phyloP scores from a whole-genome alignment of 169 alveolate genomes.

The Plasmodium vivax region DNA sequence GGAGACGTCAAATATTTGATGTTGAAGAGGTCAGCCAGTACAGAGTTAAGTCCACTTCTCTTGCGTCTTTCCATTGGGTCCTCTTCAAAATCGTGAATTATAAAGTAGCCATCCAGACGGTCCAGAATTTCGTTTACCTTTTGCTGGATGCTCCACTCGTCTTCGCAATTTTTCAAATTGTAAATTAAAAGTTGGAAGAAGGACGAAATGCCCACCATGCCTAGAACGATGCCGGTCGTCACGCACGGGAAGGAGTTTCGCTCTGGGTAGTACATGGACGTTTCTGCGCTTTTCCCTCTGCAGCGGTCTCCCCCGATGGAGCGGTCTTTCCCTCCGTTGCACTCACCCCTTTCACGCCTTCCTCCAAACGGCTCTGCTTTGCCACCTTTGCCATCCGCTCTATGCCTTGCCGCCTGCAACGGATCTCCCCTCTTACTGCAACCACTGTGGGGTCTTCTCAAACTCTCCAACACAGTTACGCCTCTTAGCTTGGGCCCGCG shows the following conservation, averaged over 20 bases:
- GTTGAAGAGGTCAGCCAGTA: neutral
- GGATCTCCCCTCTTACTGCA: neutral
- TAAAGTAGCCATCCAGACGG: conserved; percentile 59
- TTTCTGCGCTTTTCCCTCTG: neutral
- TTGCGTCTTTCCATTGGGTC: neutral
- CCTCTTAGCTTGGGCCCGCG: neutral
- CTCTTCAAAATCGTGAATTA: conserved; percentile 16
- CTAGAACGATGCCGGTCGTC: conserved; percentile 23
- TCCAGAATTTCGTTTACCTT: conserved; percentile 34
- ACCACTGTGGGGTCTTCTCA: neutral
- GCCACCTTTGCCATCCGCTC: neutral
- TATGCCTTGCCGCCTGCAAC: neutral
- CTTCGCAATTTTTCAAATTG: conserved; percentile 38
- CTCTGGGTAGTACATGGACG: conserved; percentile 38
- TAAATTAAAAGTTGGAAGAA: conserved; percentile 51
- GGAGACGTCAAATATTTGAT: conserved; percentile 55
- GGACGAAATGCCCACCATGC: conserved; percentile 64
- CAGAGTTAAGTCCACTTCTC: neutral
- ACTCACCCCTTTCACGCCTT: neutral
- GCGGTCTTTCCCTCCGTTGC: neutral
- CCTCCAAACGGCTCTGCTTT: neutral
- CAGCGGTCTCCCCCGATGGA: too few relatives aligned
- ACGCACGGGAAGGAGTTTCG: conserved; percentile 25
- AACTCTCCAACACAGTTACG: neutral
- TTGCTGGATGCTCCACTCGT: conserved; percentile 5